phyloP scores from a whole-genome alignment of 2,329 filamentous ascomycete species.

The Blumeria hordei region DNA sequence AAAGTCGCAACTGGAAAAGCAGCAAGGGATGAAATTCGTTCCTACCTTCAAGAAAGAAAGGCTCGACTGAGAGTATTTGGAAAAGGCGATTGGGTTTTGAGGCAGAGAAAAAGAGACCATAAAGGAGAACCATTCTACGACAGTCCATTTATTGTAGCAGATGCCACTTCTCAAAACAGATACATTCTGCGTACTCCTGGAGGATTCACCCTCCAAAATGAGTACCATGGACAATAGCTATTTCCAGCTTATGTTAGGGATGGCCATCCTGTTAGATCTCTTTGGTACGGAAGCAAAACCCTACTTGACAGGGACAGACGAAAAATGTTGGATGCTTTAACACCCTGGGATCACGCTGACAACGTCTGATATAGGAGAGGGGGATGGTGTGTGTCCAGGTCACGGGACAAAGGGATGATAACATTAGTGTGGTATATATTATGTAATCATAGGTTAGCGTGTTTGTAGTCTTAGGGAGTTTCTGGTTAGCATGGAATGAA shows the following conservation, averaged over 20 bases:
- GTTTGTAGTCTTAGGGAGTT: too few relatives aligned
- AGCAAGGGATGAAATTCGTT: not conserved
- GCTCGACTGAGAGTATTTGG: not conserved
- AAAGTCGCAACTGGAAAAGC: not conserved
- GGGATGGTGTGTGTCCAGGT: too few relatives aligned
- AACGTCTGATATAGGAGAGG: not conserved
- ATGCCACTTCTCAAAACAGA: not conserved
- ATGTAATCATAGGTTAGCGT: too few relatives aligned
- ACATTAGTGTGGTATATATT: too few relatives aligned
- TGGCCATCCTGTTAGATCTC: not conserved
- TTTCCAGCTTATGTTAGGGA: not conserved
- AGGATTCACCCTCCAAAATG: not conserved
- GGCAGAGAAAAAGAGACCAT: not conserved
- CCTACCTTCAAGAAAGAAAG: not conserved
- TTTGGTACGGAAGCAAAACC: not conserved
- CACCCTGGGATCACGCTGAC: not conserved
- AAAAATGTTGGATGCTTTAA: not conserved
- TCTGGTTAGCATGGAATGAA: too few relatives aligned
- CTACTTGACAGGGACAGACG: not conserved
- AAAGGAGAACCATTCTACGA: not conserved
- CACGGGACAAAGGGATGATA: too few relatives aligned
- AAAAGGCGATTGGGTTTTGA: not conserved
- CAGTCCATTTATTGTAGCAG: not conserved
- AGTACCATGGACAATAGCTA: not conserved
- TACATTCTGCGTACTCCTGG: not conserved